Conservation (phyloP, 345 rosid species). For the Bruguiera sexangula region DNA sequence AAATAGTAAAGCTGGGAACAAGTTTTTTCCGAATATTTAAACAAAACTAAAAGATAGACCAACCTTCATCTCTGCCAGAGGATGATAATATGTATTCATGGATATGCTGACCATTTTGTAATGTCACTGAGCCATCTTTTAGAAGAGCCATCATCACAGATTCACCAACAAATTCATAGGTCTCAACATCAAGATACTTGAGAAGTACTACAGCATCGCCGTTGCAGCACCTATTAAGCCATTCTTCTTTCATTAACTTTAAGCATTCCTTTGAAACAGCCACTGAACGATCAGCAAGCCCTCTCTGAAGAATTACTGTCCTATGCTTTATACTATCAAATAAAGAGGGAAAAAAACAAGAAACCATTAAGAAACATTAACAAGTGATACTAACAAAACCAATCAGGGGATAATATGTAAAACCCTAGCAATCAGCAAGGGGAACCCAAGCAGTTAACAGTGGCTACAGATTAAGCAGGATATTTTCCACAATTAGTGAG, state of each 20-base stretch:
- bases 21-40: not conserved
- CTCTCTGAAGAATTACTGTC: conserved; percentile 82
- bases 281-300: conserved; percentile 79
- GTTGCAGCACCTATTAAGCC: conserved; percentile 74
- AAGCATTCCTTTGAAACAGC: conserved; percentile 82
- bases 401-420: no score
- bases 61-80: conserved; percentile 47
- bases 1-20: no score
- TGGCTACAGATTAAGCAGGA: no score
- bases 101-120: conserved; percentile 47
- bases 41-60: conserved; percentile 28
- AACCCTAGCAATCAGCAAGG: no score
- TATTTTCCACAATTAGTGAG: no score
- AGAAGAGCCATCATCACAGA: conserved; percentile 70
- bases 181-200: conserved; percentile 91
- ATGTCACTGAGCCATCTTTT: conserved; percentile 54
- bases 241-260: conserved; percentile 75
- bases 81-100: conserved; percentile 46
- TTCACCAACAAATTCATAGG: conserved; percentile 83
- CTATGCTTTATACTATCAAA: conserved; percentile 75
- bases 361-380: not conserved
- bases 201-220: conserved; percentile 76
- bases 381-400: no score
- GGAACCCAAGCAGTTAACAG: no score
- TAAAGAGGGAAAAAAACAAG: not conserved